These are phyloP conservation scores for Pseudogymnoascus sp. DNA, from an alignment of 2,329 filamentous ascomycete species.

Conservation along the genomic window DNA sequence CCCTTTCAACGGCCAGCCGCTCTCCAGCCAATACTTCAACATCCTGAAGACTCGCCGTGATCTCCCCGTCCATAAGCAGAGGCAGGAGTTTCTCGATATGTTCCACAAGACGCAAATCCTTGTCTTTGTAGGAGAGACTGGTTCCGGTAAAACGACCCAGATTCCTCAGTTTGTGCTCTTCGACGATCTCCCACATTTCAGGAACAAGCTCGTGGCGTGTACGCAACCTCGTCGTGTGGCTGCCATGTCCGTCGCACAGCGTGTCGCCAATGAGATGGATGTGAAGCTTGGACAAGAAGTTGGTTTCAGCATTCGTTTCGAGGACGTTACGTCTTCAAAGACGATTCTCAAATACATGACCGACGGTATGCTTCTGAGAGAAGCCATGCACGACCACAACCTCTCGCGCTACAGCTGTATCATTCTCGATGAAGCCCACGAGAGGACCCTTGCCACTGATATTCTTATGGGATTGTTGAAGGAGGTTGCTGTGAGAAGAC, in stretches of 20 bases:
- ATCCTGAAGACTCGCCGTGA: constrained; percentile 80
- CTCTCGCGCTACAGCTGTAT: constrained; percentile 93
- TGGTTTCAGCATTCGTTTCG: constrained; percentile 98
- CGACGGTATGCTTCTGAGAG: constrained; percentile 93
- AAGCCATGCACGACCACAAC: constrained; percentile 93
- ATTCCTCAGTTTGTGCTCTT: constrained; percentile 97
- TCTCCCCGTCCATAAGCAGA: constrained; percentile 86
- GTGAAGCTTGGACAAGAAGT: constrained; percentile 89
- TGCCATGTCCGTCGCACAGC: constrained; percentile 96
- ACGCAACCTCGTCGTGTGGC: constrained; percentile 97
- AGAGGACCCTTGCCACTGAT: constrained; percentile 93
- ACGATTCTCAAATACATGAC: constrained; percentile 99
- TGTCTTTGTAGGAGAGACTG: constrained; percentile 97
- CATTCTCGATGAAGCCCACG: constrained; percentile 97
- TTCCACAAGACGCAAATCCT: constrained; percentile 94
- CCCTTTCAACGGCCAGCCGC: constrained; percentile 71
- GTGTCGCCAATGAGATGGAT: constrained; percentile 95
- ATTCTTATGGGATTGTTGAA: constrained; percentile 96
- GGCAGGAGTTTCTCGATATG: constrained; percentile 87
- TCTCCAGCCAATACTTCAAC: constrained; percentile 80
- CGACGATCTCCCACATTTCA: constrained; percentile 85
- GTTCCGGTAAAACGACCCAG: constrained; percentile 98
- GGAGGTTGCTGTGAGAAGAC: constrained; percentile 72
- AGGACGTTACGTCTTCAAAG: constrained; percentile 82
- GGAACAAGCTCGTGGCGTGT: constrained; percentile 87